Evolutionary conservation across 768 basidiomycete genomes (phyloP).

Genomic region (Pleurotus sapidus): DNA sequence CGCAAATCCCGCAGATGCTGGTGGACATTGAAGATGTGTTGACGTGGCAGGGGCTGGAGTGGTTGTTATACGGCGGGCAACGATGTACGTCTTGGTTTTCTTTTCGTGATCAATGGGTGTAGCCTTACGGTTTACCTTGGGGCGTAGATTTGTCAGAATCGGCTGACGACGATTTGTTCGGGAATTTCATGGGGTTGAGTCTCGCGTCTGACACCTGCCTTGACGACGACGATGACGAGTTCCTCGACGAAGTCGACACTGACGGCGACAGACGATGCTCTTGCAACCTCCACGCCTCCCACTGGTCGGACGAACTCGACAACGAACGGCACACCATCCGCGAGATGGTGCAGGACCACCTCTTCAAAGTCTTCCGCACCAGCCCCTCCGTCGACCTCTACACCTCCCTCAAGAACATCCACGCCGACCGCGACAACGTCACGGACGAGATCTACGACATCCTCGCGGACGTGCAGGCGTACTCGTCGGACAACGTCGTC

Average conservation of each 20-base stretch:
- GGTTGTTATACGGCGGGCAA: constrained; percentile 52
- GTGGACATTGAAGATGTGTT: constrained; percentile 51
- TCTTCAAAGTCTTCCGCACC: constrained; percentile 47
- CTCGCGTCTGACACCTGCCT: constrained; percentile 7
- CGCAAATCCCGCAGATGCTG: constrained; percentile 48
- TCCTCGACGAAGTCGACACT: constrained; percentile 22
- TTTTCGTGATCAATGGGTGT: not conserved
- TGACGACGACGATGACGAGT: constrained; percentile 8
- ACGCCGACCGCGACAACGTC: constrained; percentile 24
- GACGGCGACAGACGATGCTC: constrained; percentile 21
- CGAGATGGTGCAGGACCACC: constrained; percentile 38
- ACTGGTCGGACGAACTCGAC: constrained; percentile 49
- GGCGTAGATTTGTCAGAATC: not conserved
- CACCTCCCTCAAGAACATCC: constrained; percentile 36
- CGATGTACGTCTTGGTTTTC: constrained; percentile 27
- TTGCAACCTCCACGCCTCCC: constrained; percentile 37
- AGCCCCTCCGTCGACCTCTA: constrained; percentile 48
- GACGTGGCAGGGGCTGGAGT: constrained; percentile 50
- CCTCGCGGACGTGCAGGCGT: constrained; percentile 38
- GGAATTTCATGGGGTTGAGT: not conserved
- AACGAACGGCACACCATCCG: constrained; percentile 38
- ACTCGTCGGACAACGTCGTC: constrained; percentile 48
- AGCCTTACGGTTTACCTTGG: no score
- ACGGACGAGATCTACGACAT: constrained; percentile 28
- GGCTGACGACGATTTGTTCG: constrained; percentile 11